Evolutionary conservation across 2,329 filamentous ascomycete genomes (phyloP).

Genomic region (Kalaharituber pfeilii): DNA sequence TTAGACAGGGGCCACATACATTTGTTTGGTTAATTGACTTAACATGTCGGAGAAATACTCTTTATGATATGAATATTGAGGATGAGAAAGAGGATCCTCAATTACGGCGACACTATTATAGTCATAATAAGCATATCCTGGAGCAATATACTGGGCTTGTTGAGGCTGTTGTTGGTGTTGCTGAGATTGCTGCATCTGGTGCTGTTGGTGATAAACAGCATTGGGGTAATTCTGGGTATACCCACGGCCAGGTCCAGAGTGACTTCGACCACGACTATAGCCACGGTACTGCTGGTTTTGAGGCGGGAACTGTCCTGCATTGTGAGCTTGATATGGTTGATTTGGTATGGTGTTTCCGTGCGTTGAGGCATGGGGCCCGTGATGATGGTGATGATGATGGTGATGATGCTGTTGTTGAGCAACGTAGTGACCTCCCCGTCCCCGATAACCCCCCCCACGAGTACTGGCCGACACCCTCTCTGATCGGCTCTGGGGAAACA

Average conservation of each 20-base stretch:
- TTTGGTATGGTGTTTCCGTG: conserved; percentile 8
- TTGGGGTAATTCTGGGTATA: too few species aligned
- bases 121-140: background rate
- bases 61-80: background rate
- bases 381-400: conserved; percentile 5
- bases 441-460: conserved; percentile 15
- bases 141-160: background rate
- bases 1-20: too few species aligned
- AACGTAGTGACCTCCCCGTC: conserved; percentile 6
- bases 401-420: conserved; percentile 7
- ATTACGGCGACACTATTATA: background rate
- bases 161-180: background rate
- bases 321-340: conserved; percentile 8
- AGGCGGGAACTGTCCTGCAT: conserved; percentile 11
- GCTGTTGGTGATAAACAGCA: background rate
- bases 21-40: conserved; percentile 17
- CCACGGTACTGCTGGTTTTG: conserved; percentile 11
- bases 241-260: background rate
- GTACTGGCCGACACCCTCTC: conserved; percentile 13
- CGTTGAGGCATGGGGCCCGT: conserved; percentile 6
- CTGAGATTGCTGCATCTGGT: background rate
- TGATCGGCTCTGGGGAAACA: conserved; percentile 9
- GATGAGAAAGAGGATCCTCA: background rate
- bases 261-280: conserved; percentile 4
- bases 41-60: background rate